These are phyloP conservation scores for Entonaema liquescens DNA, from an alignment of 495 filamentous ascomycete species.

Conservation along the genomic window DNA sequence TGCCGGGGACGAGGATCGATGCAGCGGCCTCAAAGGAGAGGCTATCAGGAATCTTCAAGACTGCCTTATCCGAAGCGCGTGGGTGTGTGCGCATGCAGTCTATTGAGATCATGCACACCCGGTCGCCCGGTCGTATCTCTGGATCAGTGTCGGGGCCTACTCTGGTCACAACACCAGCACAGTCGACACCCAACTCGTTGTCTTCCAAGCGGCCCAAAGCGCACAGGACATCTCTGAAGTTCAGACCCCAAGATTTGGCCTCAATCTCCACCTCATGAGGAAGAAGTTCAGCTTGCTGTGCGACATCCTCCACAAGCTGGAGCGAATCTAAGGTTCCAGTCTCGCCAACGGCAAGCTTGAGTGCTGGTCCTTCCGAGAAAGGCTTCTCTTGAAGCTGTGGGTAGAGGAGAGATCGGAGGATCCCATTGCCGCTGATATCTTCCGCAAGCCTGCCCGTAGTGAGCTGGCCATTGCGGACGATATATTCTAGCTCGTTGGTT, in stretches of 20 bases:
- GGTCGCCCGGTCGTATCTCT: conserved; percentile 51
- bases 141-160: conserved; percentile 40
- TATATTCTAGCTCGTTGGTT: conserved; percentile 42
- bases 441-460: conserved; percentile 36
- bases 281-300: conserved; percentile 14
- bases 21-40: conserved; percentile 41
- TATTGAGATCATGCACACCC: conserved; percentile 50
- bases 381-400: conserved; percentile 35
- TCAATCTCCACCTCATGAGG: conserved; percentile 44
- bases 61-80: conserved; percentile 40
- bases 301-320: conserved; percentile 41
- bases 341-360: conserved; percentile 39
- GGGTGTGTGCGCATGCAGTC: conserved; percentile 50
- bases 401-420: conserved; percentile 26
- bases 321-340: conserved; percentile 40
- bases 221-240: conserved; percentile 38
- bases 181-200: conserved; percentile 40
- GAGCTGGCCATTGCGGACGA: conserved; percentile 43
- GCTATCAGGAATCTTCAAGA: conserved; percentile 45
- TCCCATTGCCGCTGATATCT: conserved; percentile 33
- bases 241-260: conserved; percentile 33
- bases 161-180: conserved; percentile 48
- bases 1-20: conserved; percentile 56
- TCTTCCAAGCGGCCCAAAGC: conserved; percentile 37
- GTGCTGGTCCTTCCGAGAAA: conserved; percentile 33